A percentile compares a stretch with the other conserved stretches of the same genome.
These are phyloP conservation scores for Clarkia xantiana DNA, from an alignment of 345 rosid genomes.

Conservation along the genomic window DNA sequence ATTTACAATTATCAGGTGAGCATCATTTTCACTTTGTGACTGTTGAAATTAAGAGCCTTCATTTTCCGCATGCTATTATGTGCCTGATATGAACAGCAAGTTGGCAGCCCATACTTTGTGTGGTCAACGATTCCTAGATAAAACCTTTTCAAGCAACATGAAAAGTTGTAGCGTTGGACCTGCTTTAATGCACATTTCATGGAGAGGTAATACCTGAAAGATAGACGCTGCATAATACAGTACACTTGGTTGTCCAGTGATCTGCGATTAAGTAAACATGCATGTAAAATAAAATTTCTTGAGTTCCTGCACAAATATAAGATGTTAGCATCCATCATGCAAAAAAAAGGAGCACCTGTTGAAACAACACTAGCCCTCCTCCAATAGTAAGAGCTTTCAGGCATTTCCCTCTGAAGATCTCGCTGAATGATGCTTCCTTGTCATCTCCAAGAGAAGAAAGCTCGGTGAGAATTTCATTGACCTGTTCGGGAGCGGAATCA, in stretches of 20 bases:
- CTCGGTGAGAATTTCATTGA: conserved; percentile 64
- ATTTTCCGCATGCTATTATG: neutral
- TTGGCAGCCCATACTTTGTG: no score
- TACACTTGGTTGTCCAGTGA: conserved; percentile 97
- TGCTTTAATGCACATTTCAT: neutral
- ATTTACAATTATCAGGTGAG: no score
- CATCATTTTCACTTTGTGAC: no score
- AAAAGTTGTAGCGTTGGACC: neutral
- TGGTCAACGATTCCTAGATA: no score
- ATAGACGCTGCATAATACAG: conserved; percentile 87
- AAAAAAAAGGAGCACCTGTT: conserved; percentile 43
- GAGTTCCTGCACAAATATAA: no score
- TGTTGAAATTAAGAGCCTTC: neutral
- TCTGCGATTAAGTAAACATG: conserved; percentile 27
- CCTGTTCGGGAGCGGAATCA: conserved; percentile 49
- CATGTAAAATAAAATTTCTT: neutral
- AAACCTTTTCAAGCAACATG: neutral
- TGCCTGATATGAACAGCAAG: no score
- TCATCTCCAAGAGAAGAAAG: conserved; percentile 58
- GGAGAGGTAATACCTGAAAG: conserved; percentile 40
- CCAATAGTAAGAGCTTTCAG: conserved; percentile 75
- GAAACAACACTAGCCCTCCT: conserved; percentile 81
- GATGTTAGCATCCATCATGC: neutral
- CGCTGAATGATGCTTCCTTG: conserved; percentile 39
- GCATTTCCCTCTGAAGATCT: conserved; percentile 73